phyloP scores from a whole-genome alignment of 2,329 filamentous ascomycete genomes.

The Monascus ruber region DNA sequence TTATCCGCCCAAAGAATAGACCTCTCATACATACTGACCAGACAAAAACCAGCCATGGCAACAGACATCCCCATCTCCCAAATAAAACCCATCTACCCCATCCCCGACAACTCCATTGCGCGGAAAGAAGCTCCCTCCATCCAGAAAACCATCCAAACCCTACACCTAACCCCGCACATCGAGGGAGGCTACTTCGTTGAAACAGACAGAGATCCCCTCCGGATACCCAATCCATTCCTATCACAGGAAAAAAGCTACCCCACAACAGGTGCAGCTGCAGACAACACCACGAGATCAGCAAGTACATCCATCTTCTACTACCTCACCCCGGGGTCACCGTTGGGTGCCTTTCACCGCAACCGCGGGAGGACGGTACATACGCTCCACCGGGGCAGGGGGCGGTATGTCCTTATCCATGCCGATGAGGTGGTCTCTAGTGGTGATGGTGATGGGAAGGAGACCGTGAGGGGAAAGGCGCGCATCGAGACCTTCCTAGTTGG shows the following conservation, averaged over 20 bases:
- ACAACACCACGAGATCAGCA: conserved; percentile 38
- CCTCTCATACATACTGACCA: too few relatives aligned
- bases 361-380: conserved; percentile 53
- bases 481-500: conserved; percentile 58
- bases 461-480: conserved; percentile 30
- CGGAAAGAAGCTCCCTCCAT: conserved; percentile 21
- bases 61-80: conserved; percentile 7
- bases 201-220: conserved; percentile 44
- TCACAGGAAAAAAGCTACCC: conserved; percentile 11
- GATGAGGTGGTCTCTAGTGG: conserved; percentile 27
- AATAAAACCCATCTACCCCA: conserved; percentile 17
- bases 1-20: too few relatives aligned
- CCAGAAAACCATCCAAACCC: conserved; percentile 29
- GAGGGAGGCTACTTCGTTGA: conserved; percentile 56
- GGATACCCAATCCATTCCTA: conserved; percentile 45
- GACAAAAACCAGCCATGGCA: too few relatives aligned
- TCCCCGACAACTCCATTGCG: conserved; percentile 4
- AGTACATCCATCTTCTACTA: conserved; percentile 56
- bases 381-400: conserved; percentile 50
- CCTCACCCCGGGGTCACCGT: conserved; percentile 43
- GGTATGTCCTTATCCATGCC: conserved; percentile 54
- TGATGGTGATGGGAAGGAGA: neutral
- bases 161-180: conserved; percentile 44
- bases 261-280: conserved; percentile 24
- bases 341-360: conserved; percentile 55